phyloP scores from a whole-genome alignment of 2,329 filamentous ascomycete species.

The Ceratocystis smalleyi region DNA sequence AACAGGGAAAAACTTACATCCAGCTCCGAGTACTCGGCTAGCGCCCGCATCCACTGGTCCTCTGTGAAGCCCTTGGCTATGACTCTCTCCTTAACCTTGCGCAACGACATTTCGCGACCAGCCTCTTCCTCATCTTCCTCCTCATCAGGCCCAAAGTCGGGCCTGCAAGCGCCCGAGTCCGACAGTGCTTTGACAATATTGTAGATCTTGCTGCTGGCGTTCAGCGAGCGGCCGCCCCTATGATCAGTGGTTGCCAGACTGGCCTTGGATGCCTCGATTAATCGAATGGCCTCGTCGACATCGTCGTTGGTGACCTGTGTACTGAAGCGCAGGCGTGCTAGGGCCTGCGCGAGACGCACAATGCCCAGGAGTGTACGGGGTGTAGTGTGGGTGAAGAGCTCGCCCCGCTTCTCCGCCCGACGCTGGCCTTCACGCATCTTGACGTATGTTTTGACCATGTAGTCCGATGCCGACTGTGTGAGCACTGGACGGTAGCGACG shows the following conservation, averaged over 20 bases:
- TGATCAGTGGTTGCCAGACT: conserved; percentile 52
- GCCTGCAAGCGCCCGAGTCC: conserved; percentile 70
- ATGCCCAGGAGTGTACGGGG: conserved; percentile 86
- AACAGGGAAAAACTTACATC: conserved; percentile 54
- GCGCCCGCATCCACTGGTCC: conserved; percentile 71
- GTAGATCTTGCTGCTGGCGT: conserved; percentile 80
- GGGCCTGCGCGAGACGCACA: conserved; percentile 80
- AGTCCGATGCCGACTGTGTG: conserved; percentile 74
- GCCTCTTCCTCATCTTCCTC: conserved; percentile 39
- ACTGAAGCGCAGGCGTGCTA: conserved; percentile 81
- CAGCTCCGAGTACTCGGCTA: conserved; percentile 76
- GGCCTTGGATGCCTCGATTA: conserved; percentile 88
- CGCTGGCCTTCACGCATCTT: conserved; percentile 85
- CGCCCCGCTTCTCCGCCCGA: conserved; percentile 76
- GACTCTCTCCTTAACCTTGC: conserved; percentile 78
- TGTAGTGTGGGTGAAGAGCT: conserved; percentile 86
- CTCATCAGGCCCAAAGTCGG: conserved; percentile 61
- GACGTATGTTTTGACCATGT: conserved; percentile 94
- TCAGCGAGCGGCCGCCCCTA: conserved; percentile 55
- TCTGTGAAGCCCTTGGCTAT: conserved; percentile 93
- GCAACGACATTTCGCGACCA: conserved; percentile 62
- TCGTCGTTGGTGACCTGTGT: conserved; percentile 76
- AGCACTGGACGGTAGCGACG: conserved; percentile 78
- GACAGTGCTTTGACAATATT: conserved; percentile 81
- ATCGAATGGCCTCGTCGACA: conserved; percentile 82